Evolutionary conservation across 106 monocot genomes (phyloP).

Genomic region (Platanthera zijinensis): DNA sequence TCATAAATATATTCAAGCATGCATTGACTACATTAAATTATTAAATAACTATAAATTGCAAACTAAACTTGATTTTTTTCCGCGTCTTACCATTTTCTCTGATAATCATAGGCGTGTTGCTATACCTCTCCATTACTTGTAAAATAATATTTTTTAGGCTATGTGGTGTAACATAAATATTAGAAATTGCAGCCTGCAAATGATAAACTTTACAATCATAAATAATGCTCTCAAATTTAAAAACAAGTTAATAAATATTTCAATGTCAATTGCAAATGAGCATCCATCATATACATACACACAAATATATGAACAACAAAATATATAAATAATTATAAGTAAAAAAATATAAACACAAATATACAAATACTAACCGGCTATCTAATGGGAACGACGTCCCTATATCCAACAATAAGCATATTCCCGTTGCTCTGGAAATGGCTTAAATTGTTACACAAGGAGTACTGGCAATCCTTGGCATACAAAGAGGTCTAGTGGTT

Average conservation of each 20-base stretch:
- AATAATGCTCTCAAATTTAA: background rate
- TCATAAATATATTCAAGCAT: too few relatives aligned
- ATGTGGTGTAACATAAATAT: slow-evolving; percentile 28
- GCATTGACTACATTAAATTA: background rate
- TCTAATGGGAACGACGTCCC: too few relatives aligned
- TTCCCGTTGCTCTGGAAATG: too few relatives aligned
- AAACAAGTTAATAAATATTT: background rate
- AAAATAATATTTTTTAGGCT: slow-evolving; percentile 37
- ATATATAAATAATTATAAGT: background rate
- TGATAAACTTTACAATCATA: background rate
- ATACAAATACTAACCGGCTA: too few relatives aligned
- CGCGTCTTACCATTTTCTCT: slow-evolving; percentile 46
- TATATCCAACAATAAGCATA: too few relatives aligned
- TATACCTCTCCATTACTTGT: slow-evolving; percentile 42
- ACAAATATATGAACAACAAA: too few relatives aligned
- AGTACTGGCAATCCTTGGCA: too few relatives aligned
- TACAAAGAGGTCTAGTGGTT: slow-evolving; percentile 52
- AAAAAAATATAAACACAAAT: too few relatives aligned
- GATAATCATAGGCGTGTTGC: slow-evolving; percentile 37
- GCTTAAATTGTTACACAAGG: too few relatives aligned
- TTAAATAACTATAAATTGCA: background rate
- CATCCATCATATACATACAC: too few relatives aligned
- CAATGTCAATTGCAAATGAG: too few relatives aligned
- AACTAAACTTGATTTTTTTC: background rate
- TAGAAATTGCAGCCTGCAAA: slow-evolving; percentile 29